phyloP scores from a whole-genome alignment of 805 yeast genomes.

The Metschnikowia colocasiae region DNA sequence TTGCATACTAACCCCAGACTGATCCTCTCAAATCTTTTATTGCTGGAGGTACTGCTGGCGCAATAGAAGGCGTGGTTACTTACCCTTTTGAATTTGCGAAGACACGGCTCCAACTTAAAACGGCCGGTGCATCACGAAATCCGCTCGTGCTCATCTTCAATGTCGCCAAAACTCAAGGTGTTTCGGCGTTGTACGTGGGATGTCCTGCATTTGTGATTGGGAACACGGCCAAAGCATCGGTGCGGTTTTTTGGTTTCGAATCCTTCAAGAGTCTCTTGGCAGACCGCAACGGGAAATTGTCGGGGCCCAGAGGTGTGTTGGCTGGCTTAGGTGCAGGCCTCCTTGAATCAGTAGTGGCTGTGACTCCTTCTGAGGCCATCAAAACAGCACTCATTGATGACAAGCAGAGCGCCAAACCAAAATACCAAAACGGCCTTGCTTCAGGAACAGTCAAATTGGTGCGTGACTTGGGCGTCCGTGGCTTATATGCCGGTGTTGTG shows the following conservation, averaged over 20 bases:
- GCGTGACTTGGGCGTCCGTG: constrained; percentile 74
- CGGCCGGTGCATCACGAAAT: constrained; percentile 65
- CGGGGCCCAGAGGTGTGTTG: constrained; percentile 86
- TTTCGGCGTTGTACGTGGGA: constrained; percentile 80
- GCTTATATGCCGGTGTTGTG: constrained; percentile 82
- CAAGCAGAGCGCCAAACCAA: constrained; percentile 70
- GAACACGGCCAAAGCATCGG: constrained; percentile 94
- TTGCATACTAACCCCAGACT: constrained; percentile 22
- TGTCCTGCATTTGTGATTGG: constrained; percentile 97
- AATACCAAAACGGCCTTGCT: constrained; percentile 61
- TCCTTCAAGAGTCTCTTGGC: constrained; percentile 70
- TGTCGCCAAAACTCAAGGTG: constrained; percentile 74
- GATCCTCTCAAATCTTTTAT: constrained; percentile 80
- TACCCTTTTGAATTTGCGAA: constrained; percentile 98
- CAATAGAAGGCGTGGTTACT: constrained; percentile 86
- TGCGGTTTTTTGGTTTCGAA: constrained; percentile 90
- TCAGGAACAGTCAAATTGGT: constrained; percentile 64
- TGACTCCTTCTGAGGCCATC: constrained; percentile 95
- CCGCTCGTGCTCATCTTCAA: constrained; percentile 78
- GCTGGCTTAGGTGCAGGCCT: constrained; percentile 99
- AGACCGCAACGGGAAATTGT: constrained; percentile 81
- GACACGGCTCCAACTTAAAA: constrained; percentile 80
- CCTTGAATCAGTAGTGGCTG: constrained; percentile 86
- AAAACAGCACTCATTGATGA: constrained; percentile 96
- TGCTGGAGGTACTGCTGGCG: constrained; percentile 97